Conservation (phyloP, 768 basidiomycete genomes). For the Russula vinacea region DNA sequence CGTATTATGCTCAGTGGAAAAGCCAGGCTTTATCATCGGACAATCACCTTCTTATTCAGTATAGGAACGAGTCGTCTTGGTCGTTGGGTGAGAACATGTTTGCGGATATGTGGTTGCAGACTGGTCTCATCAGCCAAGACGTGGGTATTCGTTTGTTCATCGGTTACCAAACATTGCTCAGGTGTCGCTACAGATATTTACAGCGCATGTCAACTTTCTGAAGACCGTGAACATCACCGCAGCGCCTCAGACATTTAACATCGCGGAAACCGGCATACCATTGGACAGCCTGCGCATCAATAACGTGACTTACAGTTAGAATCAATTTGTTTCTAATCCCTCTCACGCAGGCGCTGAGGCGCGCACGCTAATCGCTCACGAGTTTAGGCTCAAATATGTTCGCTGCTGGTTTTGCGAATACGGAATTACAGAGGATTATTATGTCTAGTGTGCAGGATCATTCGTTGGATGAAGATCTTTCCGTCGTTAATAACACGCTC, state of each 20-base stretch:
- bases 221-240: background rate
- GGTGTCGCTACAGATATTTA: constrained; percentile 7
- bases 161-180: background rate
- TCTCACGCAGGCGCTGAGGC: background rate
- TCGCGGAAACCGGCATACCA: constrained; percentile 17
- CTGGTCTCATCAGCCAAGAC: constrained; percentile 11
- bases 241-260: background rate
- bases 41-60: constrained; percentile 19
- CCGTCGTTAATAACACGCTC: background rate
- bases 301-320: constrained; percentile 17
- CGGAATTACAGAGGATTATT: background rate
- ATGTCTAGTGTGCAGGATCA: background rate
- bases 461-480: background rate
- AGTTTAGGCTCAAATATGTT: constrained; percentile 28
- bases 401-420: constrained; percentile 9
- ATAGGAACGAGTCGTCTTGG: constrained; percentile 21
- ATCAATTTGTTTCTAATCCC: background rate
- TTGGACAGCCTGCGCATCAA: constrained; percentile 18
- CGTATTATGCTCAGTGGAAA: constrained; percentile 18
- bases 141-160: constrained; percentile 3
- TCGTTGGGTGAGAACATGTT: constrained; percentile 27
- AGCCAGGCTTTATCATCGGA: constrained; percentile 17
- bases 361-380: background rate
- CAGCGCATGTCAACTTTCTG: constrained; percentile 22
- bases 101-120: constrained; percentile 25